These are phyloP conservation scores for Pisolithus microcarpus DNA, from an alignment of 768 basidiomycete species.

Conservation along the genomic window DNA sequence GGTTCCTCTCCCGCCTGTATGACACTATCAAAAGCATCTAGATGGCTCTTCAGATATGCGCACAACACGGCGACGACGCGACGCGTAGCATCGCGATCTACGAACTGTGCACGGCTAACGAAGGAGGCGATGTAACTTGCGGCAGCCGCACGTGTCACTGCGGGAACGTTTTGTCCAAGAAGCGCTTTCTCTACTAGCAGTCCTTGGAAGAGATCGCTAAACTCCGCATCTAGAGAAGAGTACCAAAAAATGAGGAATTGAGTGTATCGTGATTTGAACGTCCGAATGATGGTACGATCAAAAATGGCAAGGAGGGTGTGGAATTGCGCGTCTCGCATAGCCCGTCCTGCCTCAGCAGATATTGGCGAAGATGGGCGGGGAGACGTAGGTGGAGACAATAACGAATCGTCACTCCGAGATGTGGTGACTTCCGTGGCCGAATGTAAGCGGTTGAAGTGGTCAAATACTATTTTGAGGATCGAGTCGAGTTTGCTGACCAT, in stretches of 20 bases:
- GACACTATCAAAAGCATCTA: constrained; percentile 61
- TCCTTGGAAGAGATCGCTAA: constrained; percentile 89
- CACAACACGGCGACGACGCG: constrained; percentile 80
- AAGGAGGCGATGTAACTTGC: constrained; percentile 91
- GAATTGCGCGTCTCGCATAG: constrained; percentile 58
- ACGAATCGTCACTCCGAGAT: background rate
- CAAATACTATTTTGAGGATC: constrained; percentile 77
- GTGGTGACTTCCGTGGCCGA: constrained; percentile 17
- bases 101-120: constrained; percentile 83
- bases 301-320: constrained; percentile 87
- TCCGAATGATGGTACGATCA: constrained; percentile 86
- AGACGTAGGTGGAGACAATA: constrained; percentile 15
- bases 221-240: constrained; percentile 81
- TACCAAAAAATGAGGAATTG: constrained; percentile 98
- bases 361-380: constrained; percentile 20
- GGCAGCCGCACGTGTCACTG: constrained; percentile 84
- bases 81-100: constrained; percentile 67
- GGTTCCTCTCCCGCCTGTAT: constrained; percentile 31
- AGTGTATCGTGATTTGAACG: constrained; percentile 95
- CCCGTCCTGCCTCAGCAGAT: constrained; percentile 28
- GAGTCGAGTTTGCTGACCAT: constrained; percentile 92
- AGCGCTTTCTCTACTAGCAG: constrained; percentile 90
- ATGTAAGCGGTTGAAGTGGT: constrained; percentile 63
- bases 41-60: constrained; percentile 68
- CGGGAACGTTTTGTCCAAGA: constrained; percentile 48